phyloP scores from a whole-genome alignment of 805 yeast genomes.

The Metschnikowia hibisci region DNA sequence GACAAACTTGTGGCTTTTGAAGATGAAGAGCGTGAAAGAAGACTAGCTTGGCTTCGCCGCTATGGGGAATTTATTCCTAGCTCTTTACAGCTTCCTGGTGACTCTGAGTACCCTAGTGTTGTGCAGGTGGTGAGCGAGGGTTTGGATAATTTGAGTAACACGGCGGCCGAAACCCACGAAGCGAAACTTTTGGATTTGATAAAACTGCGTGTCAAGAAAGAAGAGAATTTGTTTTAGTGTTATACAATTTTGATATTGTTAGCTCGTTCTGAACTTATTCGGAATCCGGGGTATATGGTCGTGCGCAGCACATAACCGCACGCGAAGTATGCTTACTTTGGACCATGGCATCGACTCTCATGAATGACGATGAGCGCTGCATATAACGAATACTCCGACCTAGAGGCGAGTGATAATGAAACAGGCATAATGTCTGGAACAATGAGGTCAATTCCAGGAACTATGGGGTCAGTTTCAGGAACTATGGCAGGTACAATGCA shows the following conservation, averaged over 20 bases:
- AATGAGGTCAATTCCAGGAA: background rate
- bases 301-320: background rate
- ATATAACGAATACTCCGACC: conserved; percentile 13
- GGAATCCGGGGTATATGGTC: background rate
- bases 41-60: conserved; percentile 34
- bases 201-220: background rate
- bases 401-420: conserved; percentile 11
- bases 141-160: conserved; percentile 23
- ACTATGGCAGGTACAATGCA: background rate
- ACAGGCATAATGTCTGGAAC: background rate
- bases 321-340: conserved; percentile 1
- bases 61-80: conserved; percentile 41
- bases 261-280: background rate
- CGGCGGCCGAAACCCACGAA: conserved; percentile 9
- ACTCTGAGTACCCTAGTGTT: conserved; percentile 31
- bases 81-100: conserved; percentile 38
- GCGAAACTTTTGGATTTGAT: conserved; percentile 12
- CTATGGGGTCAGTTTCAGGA: background rate
- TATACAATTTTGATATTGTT: background rate
- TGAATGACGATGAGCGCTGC: background rate
- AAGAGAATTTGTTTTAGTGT: background rate
- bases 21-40: conserved; percentile 30
- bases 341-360: background rate
- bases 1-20: conserved; percentile 31
- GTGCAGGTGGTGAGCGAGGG: conserved; percentile 43